phyloP scores from a whole-genome alignment of 805 yeast genomes.

The Schwanniomyces polymorphus region DNA sequence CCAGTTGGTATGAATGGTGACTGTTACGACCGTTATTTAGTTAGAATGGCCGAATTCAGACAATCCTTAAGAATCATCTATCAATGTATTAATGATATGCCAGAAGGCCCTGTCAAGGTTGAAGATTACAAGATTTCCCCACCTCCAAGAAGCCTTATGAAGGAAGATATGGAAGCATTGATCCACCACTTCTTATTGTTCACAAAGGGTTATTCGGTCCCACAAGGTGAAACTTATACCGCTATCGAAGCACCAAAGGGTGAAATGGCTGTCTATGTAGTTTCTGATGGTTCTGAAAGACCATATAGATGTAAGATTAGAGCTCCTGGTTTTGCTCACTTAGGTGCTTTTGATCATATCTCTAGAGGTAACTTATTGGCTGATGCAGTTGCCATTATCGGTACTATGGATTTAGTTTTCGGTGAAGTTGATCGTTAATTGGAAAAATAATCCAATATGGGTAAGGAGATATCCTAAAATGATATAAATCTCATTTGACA shows the following conservation, averaged over 20 bases:
- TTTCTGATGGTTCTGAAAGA: slow-evolving; percentile 85
- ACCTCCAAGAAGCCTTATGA: slow-evolving; percentile 80
- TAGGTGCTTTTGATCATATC: slow-evolving; percentile 85
- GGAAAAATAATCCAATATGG: slow-evolving; percentile 1
- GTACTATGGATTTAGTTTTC: slow-evolving; percentile 93
- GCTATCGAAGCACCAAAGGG: slow-evolving; percentile 95
- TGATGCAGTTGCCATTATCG: slow-evolving; percentile 90
- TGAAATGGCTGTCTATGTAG: slow-evolving; percentile 89
- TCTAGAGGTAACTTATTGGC: slow-evolving; percentile 85
- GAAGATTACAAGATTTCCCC: slow-evolving; percentile 86
- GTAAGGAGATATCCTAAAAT: slow-evolving; percentile 1
- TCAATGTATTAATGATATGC: slow-evolving; percentile 90
- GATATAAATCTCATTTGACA: slow-evolving; percentile 3
- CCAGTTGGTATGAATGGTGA: slow-evolving; percentile 88
- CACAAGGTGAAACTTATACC: slow-evolving; percentile 88
- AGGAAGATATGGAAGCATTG: slow-evolving; percentile 89
- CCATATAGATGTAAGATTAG: slow-evolving; percentile 92
- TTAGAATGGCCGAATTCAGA: slow-evolving; percentile 90
- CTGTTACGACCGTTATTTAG: slow-evolving; percentile 85
- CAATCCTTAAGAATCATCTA: slow-evolving; percentile 86
- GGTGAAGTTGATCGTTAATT: slow-evolving; percentile 88
- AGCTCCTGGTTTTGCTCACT: slow-evolving; percentile 92
- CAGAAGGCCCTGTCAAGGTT: slow-evolving; percentile 87
- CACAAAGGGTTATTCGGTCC: slow-evolving; percentile 87
- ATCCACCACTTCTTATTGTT: slow-evolving; percentile 86